phyloP scores from a whole-genome alignment of 78 protist species.

The Guillardia theta region DNA sequence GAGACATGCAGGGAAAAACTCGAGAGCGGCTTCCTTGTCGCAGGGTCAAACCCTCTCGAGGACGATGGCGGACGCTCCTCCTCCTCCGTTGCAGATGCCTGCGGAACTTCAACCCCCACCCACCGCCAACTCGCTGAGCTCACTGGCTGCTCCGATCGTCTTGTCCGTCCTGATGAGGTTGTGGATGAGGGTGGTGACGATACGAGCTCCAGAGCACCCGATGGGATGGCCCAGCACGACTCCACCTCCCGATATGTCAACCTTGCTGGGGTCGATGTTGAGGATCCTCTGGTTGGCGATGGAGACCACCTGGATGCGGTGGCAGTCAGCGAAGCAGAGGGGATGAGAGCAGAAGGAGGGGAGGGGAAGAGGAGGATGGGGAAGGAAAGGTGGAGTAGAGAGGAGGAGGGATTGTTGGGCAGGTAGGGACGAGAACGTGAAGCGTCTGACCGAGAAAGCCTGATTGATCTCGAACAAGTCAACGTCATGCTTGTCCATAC shows the following conservation, averaged over 20 bases:
- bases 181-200: conserved; percentile 77
- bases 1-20: no score
- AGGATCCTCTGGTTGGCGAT: conserved; percentile 56
- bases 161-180: conserved; percentile 45
- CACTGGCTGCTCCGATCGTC: no score
- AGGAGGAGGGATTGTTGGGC: not conserved
- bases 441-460: conserved; percentile 84
- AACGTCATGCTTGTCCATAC: conserved; percentile 46
- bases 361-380: not conserved
- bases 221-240: conserved; percentile 98
- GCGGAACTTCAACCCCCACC: no score
- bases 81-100: conserved; percentile 70
- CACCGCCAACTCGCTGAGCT: no score
- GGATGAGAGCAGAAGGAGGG: not conserved
- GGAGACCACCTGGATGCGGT: not conserved
- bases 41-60: not conserved
- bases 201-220: conserved; percentile 97
- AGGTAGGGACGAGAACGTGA: not conserved
- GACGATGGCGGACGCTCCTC: conserved; percentile 60
- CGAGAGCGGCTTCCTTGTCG: not conserved
- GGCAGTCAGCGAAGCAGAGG: not conserved
- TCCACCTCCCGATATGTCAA: conserved; percentile 88
- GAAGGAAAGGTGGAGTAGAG: not conserved
- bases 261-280: conserved; percentile 47
- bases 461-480: conserved; percentile 94